phyloP scores from a whole-genome alignment of 768 basidiomycete species.

The Lentinus brumalis region DNA sequence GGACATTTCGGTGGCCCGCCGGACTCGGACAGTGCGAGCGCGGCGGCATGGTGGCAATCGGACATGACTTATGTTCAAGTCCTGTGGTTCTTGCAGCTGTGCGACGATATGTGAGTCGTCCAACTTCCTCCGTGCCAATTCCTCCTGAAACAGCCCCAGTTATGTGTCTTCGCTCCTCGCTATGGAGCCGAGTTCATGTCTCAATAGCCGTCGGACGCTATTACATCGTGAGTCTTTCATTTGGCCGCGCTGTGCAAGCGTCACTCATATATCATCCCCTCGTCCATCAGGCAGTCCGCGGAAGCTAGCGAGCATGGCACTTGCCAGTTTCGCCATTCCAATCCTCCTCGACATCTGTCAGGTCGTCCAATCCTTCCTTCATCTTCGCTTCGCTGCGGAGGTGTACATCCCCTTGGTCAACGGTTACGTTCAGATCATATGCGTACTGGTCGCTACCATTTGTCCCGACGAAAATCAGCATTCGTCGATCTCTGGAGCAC shows the following conservation, averaged over 20 bases:
- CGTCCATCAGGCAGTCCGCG: too few relatives aligned
- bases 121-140: not conserved
- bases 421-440: not conserved
- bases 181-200: slow-evolving; percentile 16
- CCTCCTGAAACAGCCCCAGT: not conserved
- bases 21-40: not conserved
- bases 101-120: slow-evolving; percentile 36
- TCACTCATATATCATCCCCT: too few relatives aligned
- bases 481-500: not conserved
- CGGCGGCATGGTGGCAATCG: too few relatives aligned
- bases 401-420: not conserved
- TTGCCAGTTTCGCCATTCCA: slow-evolving; percentile 40
- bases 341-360: slow-evolving; percentile 36
- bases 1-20: not conserved
- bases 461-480: not conserved
- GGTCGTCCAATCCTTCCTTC: slow-evolving; percentile 19
- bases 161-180: slow-evolving; percentile 32
- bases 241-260: too few relatives aligned
- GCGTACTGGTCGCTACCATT: not conserved
- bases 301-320: too few relatives aligned
- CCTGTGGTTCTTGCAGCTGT: slow-evolving; percentile 36
- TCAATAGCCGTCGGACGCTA: too few relatives aligned
- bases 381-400: not conserved
- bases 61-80: slow-evolving; percentile 4
- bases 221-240: too few relatives aligned